A percentile compares a stretch with the other conserved stretches of the same genome.
Evolutionary conservation across 2,329 filamentous ascomycete species (phyloP).

Genomic region (Lecanicillium sp.): DNA sequence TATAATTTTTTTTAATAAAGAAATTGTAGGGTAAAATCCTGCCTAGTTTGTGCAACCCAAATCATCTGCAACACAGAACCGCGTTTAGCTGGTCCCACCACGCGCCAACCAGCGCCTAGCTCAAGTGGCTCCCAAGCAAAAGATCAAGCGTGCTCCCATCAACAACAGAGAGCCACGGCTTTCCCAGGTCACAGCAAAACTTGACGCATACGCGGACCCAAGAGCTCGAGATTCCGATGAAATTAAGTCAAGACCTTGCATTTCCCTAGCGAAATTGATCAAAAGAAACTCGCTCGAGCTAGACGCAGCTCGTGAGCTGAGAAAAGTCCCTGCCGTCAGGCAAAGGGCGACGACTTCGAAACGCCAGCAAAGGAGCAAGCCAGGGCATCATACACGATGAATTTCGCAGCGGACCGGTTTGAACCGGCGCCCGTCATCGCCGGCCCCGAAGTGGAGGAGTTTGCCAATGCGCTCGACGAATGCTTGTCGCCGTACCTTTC

Average conservation of each 20-base stretch:
- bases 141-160: neutral
- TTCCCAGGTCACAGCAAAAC: neutral
- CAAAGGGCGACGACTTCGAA: neutral
- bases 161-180: neutral
- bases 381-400: slow-evolving; percentile 21
- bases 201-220: neutral
- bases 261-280: too few relatives aligned
- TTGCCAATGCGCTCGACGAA: slow-evolving; percentile 73
- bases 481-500: slow-evolving; percentile 49
- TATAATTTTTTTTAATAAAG: too few relatives aligned
- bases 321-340: too few relatives aligned
- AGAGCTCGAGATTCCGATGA: neutral
- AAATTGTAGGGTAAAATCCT: too few relatives aligned
- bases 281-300: too few relatives aligned
- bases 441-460: slow-evolving; percentile 76
- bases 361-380: neutral
- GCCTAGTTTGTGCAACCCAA: too few relatives aligned
- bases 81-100: too few relatives aligned
- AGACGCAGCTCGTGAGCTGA: too few relatives aligned
- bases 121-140: neutral
- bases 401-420: neutral
- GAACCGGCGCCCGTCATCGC: slow-evolving; percentile 42
- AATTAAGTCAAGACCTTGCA: too few relatives aligned
- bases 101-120: too few relatives aligned
- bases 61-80: neutral